These are phyloP conservation scores for Populus hybrid DNA, from an alignment of 441 rosid genomes.

Conservation along the genomic window DNA sequence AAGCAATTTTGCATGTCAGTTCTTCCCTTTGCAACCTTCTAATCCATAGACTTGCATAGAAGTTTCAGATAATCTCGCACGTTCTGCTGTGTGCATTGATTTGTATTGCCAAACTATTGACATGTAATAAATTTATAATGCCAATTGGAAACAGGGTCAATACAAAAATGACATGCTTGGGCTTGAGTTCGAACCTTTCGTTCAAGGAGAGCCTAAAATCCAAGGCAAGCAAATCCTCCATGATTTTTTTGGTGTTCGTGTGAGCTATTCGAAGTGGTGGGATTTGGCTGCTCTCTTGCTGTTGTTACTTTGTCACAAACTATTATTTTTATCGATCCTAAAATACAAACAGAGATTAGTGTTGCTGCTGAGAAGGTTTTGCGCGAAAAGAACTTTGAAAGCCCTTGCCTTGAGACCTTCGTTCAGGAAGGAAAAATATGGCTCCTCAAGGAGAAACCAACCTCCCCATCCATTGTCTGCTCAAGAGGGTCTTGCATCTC, in stretches of 20 bases:
- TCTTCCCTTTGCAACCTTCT: neutral
- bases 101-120: neutral
- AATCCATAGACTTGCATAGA: neutral
- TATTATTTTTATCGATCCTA: conserved; percentile 57
- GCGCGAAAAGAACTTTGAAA: conserved; percentile 15
- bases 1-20: neutral
- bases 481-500: conserved; percentile 59
- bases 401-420: conserved; percentile 42
- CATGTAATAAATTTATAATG: neutral
- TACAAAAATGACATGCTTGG: conserved; percentile 63
- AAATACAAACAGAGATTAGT: conserved; percentile 58
- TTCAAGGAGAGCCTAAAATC: conserved; percentile 51
- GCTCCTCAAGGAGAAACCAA: conserved; percentile 36
- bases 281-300: conserved; percentile 54
- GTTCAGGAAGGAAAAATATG: conserved; percentile 4
- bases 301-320: conserved; percentile 54
- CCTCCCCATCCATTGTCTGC: conserved; percentile 56
- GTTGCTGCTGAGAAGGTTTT: conserved; percentile 29
- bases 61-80: neutral
- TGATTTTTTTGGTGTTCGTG: conserved; percentile 39
- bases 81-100: conserved; percentile 5
- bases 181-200: conserved; percentile 12
- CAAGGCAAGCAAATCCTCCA: conserved; percentile 58
- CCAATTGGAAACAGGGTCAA: conserved; percentile 46
- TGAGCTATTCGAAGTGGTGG: conserved; percentile 75